A percentile compares a stretch with the other conserved stretches of the same genome.
phyloP scores from a whole-genome alignment of 108 stramenopile species.

The Cyclotella baltica region DNA sequence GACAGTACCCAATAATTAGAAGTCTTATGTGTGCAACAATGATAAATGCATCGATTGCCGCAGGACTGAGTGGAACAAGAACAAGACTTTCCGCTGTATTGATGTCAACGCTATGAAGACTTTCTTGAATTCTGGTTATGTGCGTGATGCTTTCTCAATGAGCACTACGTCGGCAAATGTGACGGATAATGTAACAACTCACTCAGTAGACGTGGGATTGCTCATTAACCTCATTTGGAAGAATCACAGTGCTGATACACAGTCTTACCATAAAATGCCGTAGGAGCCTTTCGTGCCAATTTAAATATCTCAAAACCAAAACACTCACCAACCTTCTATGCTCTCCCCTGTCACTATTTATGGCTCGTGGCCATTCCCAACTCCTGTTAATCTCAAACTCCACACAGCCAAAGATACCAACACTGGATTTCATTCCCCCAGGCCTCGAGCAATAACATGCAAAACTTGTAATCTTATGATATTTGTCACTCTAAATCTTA shows the following conservation, averaged over 20 bases:
- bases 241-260: slow-evolving; percentile 39
- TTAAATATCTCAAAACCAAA: slow-evolving; percentile 86
- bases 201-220: background rate
- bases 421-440: slow-evolving; percentile 90
- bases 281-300: slow-evolving; percentile 91
- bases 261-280: slow-evolving; percentile 89
- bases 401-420: slow-evolving; percentile 89
- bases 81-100: background rate
- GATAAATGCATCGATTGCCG: background rate
- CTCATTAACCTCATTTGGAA: background rate
- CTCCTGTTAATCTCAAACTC: slow-evolving; percentile 92
- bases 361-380: slow-evolving; percentile 91
- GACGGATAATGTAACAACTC: background rate
- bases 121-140: background rate
- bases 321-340: slow-evolving; percentile 85
- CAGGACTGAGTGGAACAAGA: background rate
- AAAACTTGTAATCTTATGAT: slow-evolving; percentile 91
- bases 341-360: slow-evolving; percentile 80
- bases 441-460: slow-evolving; percentile 78
- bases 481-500: slow-evolving; percentile 77
- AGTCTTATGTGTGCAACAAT: background rate
- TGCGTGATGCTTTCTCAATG: background rate
- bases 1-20: background rate
- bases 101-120: background rate
- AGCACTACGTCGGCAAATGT: background rate